Conservation (phyloP, 1,284 basidiomycete genomes). For the Taiwanofungus camphoratus region DNA sequence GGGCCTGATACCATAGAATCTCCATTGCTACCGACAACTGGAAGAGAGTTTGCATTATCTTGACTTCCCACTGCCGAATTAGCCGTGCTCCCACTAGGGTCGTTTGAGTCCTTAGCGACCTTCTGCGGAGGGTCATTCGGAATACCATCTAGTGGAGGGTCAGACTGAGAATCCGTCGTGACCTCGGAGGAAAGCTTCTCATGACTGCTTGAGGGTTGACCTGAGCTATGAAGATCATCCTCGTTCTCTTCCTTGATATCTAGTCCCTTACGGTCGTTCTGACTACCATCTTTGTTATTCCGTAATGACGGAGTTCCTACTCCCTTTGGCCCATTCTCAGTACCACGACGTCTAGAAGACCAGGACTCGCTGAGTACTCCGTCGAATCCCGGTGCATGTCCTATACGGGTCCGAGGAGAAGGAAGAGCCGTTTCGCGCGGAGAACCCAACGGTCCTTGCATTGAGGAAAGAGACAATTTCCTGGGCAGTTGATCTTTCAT, state of each 20-base stretch:
- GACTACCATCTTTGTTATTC: conserved; percentile 33
- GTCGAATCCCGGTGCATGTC: conserved; percentile 57
- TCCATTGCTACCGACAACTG: not conserved
- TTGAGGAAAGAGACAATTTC: conserved; percentile 64
- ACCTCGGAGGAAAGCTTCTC: conserved; percentile 2
- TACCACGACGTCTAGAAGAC: conserved; percentile 53
- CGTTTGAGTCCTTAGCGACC: not conserved
- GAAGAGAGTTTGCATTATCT: not conserved
- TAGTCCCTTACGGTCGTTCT: conserved; percentile 35
- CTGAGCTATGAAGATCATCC: conserved; percentile 15
- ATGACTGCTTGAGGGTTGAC: conserved; percentile 6
- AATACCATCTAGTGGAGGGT: not conserved
- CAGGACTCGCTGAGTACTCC: conserved; percentile 71
- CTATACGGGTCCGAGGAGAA: conserved; percentile 63
- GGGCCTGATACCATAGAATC: conserved; percentile 10
- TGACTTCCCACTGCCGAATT: conserved; percentile 1
- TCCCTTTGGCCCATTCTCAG: conserved; percentile 43
- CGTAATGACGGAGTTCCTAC: conserved; percentile 16
- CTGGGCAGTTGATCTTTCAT: conserved; percentile 55
- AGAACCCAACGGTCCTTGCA: conserved; percentile 45
- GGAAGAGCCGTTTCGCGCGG: conserved; percentile 54
- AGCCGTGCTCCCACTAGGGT: not conserved
- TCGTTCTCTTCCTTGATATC: conserved; percentile 54
- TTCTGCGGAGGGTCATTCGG: not conserved
- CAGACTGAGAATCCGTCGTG: not conserved